Conservation (phyloP, 805 yeast genomes). For the Pichia phayaonensis region DNA sequence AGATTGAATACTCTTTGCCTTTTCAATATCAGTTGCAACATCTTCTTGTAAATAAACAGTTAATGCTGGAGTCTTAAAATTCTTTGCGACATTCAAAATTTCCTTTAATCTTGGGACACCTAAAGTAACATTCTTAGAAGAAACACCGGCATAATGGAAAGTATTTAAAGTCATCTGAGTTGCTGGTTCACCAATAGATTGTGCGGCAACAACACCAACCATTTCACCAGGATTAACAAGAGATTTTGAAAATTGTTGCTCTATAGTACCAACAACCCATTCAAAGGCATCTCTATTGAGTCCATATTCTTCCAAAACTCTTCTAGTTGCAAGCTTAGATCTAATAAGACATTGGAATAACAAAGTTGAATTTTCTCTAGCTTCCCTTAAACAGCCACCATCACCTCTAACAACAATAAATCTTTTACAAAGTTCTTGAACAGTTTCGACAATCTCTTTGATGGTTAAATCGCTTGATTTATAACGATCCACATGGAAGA, state of each 20-base stretch:
- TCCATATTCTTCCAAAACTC: constrained; percentile 87
- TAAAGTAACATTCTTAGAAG: constrained; percentile 95
- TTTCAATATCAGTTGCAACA: constrained; percentile 80
- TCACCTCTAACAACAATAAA: constrained; percentile 78
- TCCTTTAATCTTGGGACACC: constrained; percentile 99
- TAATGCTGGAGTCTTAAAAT: constrained; percentile 98
- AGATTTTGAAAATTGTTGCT: constrained; percentile 85
- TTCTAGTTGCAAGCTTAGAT: constrained; percentile 83
- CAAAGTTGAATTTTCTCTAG: constrained; percentile 86
- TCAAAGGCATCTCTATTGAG: constrained; percentile 81
- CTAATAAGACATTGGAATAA: constrained; percentile 88
- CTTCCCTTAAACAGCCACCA: constrained; percentile 64
- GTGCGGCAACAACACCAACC: constrained; percentile 98
- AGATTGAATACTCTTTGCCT: constrained; percentile 90
- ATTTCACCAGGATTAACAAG: constrained; percentile 95
- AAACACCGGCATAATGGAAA: constrained; percentile 97
- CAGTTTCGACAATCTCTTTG: constrained; percentile 69
- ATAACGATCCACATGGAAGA: constrained; percentile 86
- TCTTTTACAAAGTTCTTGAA: constrained; percentile 57
- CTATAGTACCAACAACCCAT: constrained; percentile 94
- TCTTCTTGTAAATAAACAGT: constrained; percentile 85
- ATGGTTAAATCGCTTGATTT: constrained; percentile 87
- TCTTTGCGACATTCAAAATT: constrained; percentile 96
- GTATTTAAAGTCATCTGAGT: constrained; percentile 97
- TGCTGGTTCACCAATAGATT: constrained; percentile 97